phyloP scores from a whole-genome alignment of 208 protist genomes.

The Strigomonas culicis region DNA sequence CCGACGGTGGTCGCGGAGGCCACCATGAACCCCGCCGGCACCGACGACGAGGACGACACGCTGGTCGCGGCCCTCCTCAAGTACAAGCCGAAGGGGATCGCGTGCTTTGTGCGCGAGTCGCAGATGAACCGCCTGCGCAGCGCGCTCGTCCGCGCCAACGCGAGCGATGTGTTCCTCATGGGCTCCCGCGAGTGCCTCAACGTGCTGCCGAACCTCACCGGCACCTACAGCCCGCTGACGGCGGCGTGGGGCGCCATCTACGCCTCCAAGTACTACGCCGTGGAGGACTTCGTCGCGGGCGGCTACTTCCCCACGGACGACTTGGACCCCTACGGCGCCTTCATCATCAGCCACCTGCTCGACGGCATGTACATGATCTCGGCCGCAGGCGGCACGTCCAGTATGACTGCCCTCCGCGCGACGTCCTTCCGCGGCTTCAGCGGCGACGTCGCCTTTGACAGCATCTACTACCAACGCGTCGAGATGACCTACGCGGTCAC shows the following conservation, averaged over 20 bases:
- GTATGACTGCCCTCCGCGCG: constrained; percentile 38
- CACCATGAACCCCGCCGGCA: constrained; percentile 46
- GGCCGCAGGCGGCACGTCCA: constrained; percentile 22
- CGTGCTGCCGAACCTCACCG: constrained; percentile 33
- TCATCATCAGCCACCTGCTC: constrained; percentile 72
- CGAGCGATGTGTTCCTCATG: constrained; percentile 54
- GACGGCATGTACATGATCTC: constrained; percentile 65
- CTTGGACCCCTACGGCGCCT: constrained; percentile 77
- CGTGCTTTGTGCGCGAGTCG: constrained; percentile 55
- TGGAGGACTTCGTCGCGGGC: constrained; percentile 27
- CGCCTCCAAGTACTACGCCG: constrained; percentile 54
- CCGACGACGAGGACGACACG: constrained; percentile 57
- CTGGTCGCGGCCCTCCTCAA: constrained; percentile 35
- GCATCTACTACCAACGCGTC: constrained; percentile 62
- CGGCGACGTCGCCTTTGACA: constrained; percentile 67
- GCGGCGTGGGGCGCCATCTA: constrained; percentile 66
- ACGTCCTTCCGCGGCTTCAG: constrained; percentile 64
- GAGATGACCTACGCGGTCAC: constrained; percentile 50
- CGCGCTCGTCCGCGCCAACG: constrained; percentile 36
- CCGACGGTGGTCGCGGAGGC: constrained; percentile 63
- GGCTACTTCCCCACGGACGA: constrained; percentile 34
- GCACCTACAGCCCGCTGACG: constrained; percentile 19
- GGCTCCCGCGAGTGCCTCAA: constrained; percentile 64
- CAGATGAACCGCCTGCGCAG: constrained; percentile 48
- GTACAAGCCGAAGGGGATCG: constrained; percentile 44